These are phyloP conservation scores for Rosa rugosa DNA, from an alignment of 306 rosid genomes.

Conservation along the genomic window DNA sequence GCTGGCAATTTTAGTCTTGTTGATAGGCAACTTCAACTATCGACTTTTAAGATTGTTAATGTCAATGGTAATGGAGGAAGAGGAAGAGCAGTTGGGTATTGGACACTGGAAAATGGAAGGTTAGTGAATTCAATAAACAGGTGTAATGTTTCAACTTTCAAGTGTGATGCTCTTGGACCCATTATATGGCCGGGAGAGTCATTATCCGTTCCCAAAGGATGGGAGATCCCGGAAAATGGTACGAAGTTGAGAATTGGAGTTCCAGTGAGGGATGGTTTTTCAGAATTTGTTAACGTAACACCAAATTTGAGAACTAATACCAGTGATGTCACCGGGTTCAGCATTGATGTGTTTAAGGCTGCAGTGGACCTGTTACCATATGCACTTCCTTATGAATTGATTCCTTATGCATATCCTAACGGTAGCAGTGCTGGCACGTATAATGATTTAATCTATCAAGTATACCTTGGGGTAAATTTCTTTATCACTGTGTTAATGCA, in stretches of 20 bases:
- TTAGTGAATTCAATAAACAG: too few relatives aligned
- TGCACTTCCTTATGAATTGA: too few relatives aligned
- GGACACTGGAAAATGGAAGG: too few relatives aligned
- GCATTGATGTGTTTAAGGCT: constrained; percentile 43
- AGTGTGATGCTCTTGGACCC: constrained; percentile 1
- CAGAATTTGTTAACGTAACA: constrained; percentile 26
- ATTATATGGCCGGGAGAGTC: constrained; percentile 45
- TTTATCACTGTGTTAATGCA: too few relatives aligned
- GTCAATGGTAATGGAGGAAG: constrained; percentile 23
- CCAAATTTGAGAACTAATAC: constrained; percentile 18
- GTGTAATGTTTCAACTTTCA: too few relatives aligned
- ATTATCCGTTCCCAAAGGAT: constrained; percentile 35
- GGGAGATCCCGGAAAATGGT: constrained; percentile 31
- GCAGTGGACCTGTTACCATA: background rate
- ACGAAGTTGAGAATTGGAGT: constrained; percentile 38
- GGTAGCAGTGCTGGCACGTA: too few relatives aligned
- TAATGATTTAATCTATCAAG: too few relatives aligned
- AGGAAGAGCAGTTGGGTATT: too few relatives aligned
- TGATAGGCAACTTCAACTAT: constrained; percentile 4
- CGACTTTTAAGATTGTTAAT: constrained; percentile 26
- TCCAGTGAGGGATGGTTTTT: constrained; percentile 31
- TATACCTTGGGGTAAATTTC: too few relatives aligned
- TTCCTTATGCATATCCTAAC: too few relatives aligned
- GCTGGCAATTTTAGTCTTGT: constrained; percentile 3
- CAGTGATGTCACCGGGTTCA: constrained; percentile 30